A percentile compares a stretch with the other conserved stretches of the same genome.
Evolutionary conservation across 768 basidiomycete genomes (phyloP).

Genomic region (Neoboletus subvelutipes): DNA sequence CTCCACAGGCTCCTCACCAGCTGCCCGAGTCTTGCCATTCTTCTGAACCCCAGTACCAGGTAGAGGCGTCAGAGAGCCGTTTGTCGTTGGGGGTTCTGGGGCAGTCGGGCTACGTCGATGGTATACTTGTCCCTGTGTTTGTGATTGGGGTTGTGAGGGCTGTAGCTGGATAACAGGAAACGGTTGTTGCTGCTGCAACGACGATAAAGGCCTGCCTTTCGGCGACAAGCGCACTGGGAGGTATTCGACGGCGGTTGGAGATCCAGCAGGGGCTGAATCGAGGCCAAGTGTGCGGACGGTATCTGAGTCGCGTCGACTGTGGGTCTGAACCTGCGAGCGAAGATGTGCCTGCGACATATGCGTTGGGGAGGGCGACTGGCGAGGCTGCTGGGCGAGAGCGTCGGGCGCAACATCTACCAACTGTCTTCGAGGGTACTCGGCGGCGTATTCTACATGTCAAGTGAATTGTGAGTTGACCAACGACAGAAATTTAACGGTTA

Average conservation of each 20-base stretch:
- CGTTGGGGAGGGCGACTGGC: conserved; percentile 56
- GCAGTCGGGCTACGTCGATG: conserved; percentile 72
- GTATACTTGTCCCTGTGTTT: conserved; percentile 35
- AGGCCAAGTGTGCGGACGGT: conserved; percentile 57
- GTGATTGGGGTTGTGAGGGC: conserved; percentile 21
- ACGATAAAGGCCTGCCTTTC: conserved; percentile 24
- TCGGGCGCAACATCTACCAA: conserved; percentile 11
- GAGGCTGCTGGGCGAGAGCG: conserved; percentile 31
- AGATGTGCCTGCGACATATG: conserved; percentile 34
- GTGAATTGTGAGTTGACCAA: conserved; percentile 10
- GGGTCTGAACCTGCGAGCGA: conserved; percentile 38
- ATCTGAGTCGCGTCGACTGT: conserved; percentile 74
- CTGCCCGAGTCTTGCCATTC: conserved; percentile 45
- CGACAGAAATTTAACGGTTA: conserved; percentile 9
- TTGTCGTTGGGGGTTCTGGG: conserved; percentile 55
- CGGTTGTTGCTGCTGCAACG: conserved; percentile 28
- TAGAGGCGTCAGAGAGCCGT: conserved; percentile 25
- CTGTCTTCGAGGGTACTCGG: conserved; percentile 25
- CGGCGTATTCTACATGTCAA: conserved; percentile 24
- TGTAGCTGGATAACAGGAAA: conserved; percentile 27
- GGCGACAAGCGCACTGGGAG: conserved; percentile 32
- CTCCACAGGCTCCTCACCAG: conserved; percentile 43
- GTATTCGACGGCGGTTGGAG: conserved; percentile 55
- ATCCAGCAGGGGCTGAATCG: conserved; percentile 39
- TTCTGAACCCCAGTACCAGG: conserved; percentile 21